Base-by-base conservation (phyloP, 2,329 filamentous ascomycete species). In the Capronia epimyces region DNA sequence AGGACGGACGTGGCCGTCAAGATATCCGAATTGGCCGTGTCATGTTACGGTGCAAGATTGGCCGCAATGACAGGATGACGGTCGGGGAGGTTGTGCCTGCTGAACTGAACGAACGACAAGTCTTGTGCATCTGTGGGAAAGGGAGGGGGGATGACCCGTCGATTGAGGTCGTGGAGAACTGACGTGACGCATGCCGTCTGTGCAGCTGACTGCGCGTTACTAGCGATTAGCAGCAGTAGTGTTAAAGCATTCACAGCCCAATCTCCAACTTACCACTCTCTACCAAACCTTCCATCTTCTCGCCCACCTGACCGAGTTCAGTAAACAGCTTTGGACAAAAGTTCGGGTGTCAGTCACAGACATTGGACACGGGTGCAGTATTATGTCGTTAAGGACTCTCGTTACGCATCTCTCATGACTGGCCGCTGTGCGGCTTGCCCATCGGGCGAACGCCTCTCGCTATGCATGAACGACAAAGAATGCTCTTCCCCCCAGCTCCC, bases 381-480 rank as follows among this genome's bases (percentile, higher is more conserved):
- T 18, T 25, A 13, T 34, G 15, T 31, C 40, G 34, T 32, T 31
- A 24, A 32, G 32, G 40, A 45, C 43, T 18, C n/a, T 48, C 39
- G 44, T 54, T 42, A 24, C 13, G 44, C 52, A 50, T 54, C 20
- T 40, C 29, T 41, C 45, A 53, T 53, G 50, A 16, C 18, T 13
- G 42, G 42, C 25, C 18, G 20, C 39, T 5, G 12, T n/a, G 22
- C 39, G 21, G 39, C 39, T 24, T 13, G 46, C 10, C 24, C 27
- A 40, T 46, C 41, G 18, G 21, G 20, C 64, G 71, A 46, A 66
- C 73, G 44, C 64, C 72, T n/a, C 71, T 31, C 50, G 53, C 53
- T 56, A 75, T 2, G 74, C 71, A 71, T 13, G 71, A 18, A 37
- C 34, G 20, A 37, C 18, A 37, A 20, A 8, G 21, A 42, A 25